Evolutionary conservation across 768 basidiomycete species (phyloP), one percentile per base, ranked within the genome.

Genomic region (Amanita thiersii): DNA sequence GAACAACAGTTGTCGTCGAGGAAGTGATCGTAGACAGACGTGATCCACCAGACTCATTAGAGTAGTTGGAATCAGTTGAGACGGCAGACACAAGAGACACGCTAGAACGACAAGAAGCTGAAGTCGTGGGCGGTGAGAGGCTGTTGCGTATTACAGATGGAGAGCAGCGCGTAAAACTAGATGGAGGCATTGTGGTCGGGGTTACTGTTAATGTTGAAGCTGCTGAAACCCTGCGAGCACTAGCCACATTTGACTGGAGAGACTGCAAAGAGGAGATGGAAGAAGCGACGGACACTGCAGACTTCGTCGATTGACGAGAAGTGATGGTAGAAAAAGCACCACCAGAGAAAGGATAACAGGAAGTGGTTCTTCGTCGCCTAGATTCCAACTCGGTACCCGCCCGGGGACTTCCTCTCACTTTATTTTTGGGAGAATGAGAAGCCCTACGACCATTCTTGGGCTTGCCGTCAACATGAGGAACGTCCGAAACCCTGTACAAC

Each of bases 1-100:
- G 42, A 5, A 43, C 42, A 9, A 43, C 42, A 1, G 42, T 43
- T n/a, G 25, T 19, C 10, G 42, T 43, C 10, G 42, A 43, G 5
- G 42, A 43, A 15, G 42, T 36, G 17, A 43, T 3, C 42, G 26
- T 35, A 7, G 40, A 42, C 40, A 14, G 31, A 15, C 42, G 15
- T 2, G 34, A 25, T 17, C 37, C 42, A 3, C 34, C 33, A 7
- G 42, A 29, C 20, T 32, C 42, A 11, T 43, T 43, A 4, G 33
- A 35, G 21, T 25, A 32, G 11, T 43, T 28, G 5, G 40, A 32
- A 3, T 12, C 1, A 14, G 30, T 33, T 8, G 39, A 20, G 2
- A 4, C 30, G 24, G 39, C 24, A n/a, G 26, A 19, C n/a, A 24
- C 40, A 10, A 25, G 23, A 0, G 40, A 35, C 14, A 42, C 20